These are phyloP conservation scores for Karstenula rhodostoma DNA, from an alignment of 2,329 filamentous ascomycete genomes.

Conservation along the genomic window DNA sequence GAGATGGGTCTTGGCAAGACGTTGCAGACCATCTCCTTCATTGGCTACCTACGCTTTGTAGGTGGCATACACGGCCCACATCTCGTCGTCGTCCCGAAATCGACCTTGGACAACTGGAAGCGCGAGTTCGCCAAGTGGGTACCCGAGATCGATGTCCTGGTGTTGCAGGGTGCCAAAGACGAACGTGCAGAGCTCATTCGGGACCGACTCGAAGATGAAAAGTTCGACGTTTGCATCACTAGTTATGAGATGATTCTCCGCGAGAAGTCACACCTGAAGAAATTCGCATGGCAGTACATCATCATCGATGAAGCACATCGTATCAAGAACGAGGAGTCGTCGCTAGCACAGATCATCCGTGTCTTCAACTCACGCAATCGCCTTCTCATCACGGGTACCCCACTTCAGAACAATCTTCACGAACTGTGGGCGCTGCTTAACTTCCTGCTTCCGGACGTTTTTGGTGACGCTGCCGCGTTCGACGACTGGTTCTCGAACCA, in stretches of 20 bases:
- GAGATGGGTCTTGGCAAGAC: constrained; percentile 99
- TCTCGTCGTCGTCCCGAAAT: constrained; percentile 91
- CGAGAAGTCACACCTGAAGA: constrained; percentile 93
- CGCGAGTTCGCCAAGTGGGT: constrained; percentile 95
- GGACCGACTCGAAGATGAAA: constrained; percentile 88
- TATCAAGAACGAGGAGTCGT: constrained; percentile 99
- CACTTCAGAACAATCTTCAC: constrained; percentile 96
- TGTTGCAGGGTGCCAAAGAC: constrained; percentile 94
- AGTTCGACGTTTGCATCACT: constrained; percentile 97
- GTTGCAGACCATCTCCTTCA: constrained; percentile 93
- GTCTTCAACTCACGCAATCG: constrained; percentile 96
- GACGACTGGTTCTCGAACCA: constrained; percentile 98
- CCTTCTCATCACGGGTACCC: constrained; percentile 93
- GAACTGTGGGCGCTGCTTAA: constrained; percentile 98
- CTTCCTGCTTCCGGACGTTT: constrained; percentile 97
- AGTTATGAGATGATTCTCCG: constrained; percentile 99
- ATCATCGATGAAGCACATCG: constrained; percentile 98
- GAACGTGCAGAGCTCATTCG: constrained; percentile 89
- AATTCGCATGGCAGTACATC: constrained; percentile 99
- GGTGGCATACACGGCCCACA: constrained; percentile 91
- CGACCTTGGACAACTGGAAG: constrained; percentile 98
- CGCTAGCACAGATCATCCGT: constrained; percentile 93
- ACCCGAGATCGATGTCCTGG: constrained; percentile 91
- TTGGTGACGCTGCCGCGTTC: constrained; percentile 94
- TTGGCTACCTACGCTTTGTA: constrained; percentile 92